These are phyloP conservation scores for Lophiotrema nucula DNA, from an alignment of 495 filamentous ascomycete genomes.

Conservation along the genomic window DNA sequence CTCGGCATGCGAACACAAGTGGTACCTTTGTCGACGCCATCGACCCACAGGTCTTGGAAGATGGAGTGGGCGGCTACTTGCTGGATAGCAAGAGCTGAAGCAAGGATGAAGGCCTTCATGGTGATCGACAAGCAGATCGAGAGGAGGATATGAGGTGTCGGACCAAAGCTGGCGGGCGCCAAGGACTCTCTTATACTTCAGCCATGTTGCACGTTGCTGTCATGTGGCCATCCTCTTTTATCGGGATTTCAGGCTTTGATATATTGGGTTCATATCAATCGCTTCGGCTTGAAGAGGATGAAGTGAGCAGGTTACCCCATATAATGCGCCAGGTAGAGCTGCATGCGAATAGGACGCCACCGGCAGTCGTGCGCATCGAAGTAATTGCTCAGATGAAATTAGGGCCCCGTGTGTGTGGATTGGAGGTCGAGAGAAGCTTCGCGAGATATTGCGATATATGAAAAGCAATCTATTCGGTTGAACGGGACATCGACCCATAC, in stretches of 20 bases:
- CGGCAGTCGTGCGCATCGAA: background rate
- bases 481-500: background rate
- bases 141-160: background rate
- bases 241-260: background rate
- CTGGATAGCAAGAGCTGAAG: constrained; percentile 19
- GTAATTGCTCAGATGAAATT: too few relatives aligned
- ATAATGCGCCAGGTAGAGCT: background rate
- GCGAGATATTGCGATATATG: background rate
- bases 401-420: background rate
- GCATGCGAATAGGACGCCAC: background rate
- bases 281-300: background rate
- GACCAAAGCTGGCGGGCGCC: background rate
- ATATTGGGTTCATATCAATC: background rate
- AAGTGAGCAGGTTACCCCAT: background rate
- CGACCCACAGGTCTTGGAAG: constrained; percentile 30
- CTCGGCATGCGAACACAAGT: constrained; percentile 24
- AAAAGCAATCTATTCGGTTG: background rate
- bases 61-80: constrained; percentile 17
- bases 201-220: background rate
- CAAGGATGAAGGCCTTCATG: constrained; percentile 22
- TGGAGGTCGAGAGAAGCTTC: background rate
- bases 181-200: background rate
- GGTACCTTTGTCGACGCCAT: constrained; percentile 17
- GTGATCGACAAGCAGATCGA: background rate
- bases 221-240: background rate